Evolutionary conservation across 192 early-diverging fungal species (phyloP).

Genomic region (Backusella westeae): DNA sequence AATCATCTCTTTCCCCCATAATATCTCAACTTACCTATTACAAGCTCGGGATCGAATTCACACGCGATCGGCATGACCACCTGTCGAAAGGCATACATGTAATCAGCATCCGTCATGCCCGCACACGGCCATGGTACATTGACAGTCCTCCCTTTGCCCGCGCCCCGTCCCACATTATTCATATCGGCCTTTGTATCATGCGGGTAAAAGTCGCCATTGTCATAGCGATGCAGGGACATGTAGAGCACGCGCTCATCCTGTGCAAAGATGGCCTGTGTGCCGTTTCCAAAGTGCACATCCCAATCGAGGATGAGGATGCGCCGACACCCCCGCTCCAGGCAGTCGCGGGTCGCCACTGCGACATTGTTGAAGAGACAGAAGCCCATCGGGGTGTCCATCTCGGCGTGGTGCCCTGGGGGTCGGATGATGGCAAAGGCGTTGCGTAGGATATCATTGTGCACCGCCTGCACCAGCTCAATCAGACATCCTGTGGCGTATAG

Average conservation of each 20-base stretch:
- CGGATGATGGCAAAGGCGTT: slow-evolving; percentile 87
- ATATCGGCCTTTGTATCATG: slow-evolving; percentile 48
- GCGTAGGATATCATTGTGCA: slow-evolving; percentile 54
- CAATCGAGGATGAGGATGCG: slow-evolving; percentile 88
- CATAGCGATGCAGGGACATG: slow-evolving; percentile 83
- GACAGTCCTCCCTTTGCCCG: slow-evolving; percentile 71
- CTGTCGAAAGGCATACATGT: slow-evolving; percentile 77
- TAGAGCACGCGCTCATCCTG: slow-evolving; percentile 77
- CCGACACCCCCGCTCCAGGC: slow-evolving; percentile 45
- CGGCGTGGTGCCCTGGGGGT: slow-evolving; percentile 94
- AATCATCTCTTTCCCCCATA: neutral
- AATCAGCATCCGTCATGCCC: slow-evolving; percentile 83
- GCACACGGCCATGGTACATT: slow-evolving; percentile 81
- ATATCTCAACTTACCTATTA: slow-evolving; percentile 43
- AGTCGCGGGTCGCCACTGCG: slow-evolving; percentile 70
- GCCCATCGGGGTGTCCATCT: slow-evolving; percentile 69
- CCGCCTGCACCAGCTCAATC: slow-evolving; percentile 68
- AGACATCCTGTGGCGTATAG: slow-evolving; percentile 74
- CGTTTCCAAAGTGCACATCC: slow-evolving; percentile 97
- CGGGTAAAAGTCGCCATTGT: slow-evolving; percentile 79
- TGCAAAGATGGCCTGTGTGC: slow-evolving; percentile 82
- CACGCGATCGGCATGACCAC: slow-evolving; percentile 79
- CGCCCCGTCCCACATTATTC: slow-evolving; percentile 52
- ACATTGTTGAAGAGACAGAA: slow-evolving; percentile 93
- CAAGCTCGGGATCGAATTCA: slow-evolving; percentile 82